These are phyloP conservation scores for Talaromyces sp. DNA, from an alignment of 2,329 filamentous ascomycete species.

Conservation along the genomic window DNA sequence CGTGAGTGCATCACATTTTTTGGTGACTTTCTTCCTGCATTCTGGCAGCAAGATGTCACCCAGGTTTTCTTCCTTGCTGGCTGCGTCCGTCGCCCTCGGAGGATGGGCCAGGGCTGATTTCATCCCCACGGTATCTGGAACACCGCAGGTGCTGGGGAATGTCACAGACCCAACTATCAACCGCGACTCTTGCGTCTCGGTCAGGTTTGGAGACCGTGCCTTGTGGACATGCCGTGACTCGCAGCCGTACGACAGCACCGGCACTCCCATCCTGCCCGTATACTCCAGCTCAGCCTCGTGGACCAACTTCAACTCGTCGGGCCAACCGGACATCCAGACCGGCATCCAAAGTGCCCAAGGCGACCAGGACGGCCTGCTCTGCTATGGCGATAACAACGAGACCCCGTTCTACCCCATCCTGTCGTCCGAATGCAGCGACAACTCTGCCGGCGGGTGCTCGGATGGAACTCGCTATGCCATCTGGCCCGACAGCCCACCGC, in stretches of 20 bases:
- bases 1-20: too few species aligned
- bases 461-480: conserved; percentile 17
- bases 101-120: conserved; percentile 2
- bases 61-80: background rate
- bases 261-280: conserved; percentile 5
- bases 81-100: background rate
- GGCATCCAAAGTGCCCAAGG: conserved; percentile 1
- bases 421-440: conserved; percentile 9
- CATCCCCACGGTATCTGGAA: conserved; percentile 6
- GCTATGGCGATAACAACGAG: conserved; percentile 11
- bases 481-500: conserved; percentile 20
- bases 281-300: conserved; percentile 14
- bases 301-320: conserved; percentile 8
- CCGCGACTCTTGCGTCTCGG: conserved; percentile 13
- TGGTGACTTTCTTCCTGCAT: background rate
- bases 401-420: conserved; percentile 11
- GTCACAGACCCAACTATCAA: conserved; percentile 12
- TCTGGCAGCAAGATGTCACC: background rate
- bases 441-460: conserved; percentile 8
- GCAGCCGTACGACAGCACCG: conserved; percentile 9
- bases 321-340: conserved; percentile 3
- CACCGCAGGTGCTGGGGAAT: conserved; percentile 11
- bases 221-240: conserved; percentile 14
- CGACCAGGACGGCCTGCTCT: conserved; percentile 3
- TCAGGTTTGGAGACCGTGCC: conserved; percentile 8